Evolutionary conservation across 116 monocot genomes (phyloP), one percentile per base, ranked within the genome.

Genomic region (Thalassia testudinum): DNA sequence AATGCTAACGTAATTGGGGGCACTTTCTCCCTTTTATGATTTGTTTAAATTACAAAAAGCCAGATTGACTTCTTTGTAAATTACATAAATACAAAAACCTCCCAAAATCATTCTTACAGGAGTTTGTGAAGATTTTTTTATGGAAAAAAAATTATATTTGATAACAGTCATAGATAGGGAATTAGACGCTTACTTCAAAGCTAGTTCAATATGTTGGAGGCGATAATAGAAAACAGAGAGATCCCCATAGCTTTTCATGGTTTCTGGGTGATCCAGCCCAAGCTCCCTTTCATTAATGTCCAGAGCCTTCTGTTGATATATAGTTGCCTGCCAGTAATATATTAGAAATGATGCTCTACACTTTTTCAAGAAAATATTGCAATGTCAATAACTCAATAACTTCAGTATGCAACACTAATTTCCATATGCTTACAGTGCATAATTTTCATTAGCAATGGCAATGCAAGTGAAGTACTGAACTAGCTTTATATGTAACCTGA

Each of bases 221-320:
- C 92, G 79, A 56, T 92, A 92, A 66, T 92, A 92, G 54, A 92
- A 92, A 17, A 92, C 92, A 66, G 86, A 86, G 60, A 92, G 86
- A 72, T 92, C 92, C 22, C 92, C 92, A 66, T 92, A 92, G 60
- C 92, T 83, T 66, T 92, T 92, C 86, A 92, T 86, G 27, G 92
- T 92, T 49, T 92, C 92, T 17, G 92, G 83, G 65, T 92, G 92
- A 59, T 92, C 92, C 74, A 92, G 79, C 43, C 92, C 92, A 72
- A 92, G 79, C 53, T 92, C 92, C 50, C 92, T 82, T 64, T 86
- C 92, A 75, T 92, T 86, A 26, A 92, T 92, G 56, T 92, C 92
- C 44, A 85, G 40, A 24, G 68, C 68, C 52, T 68, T 68, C 37
- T 68, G 68, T 23, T 68, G 68, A 48, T 68, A 68, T 54, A 68